Evolutionary conservation across 2,329 filamentous ascomycete genomes (phyloP), one percentile per base, ranked within the genome.

Genomic region (Scopulariopsis brevicaulis): DNA sequence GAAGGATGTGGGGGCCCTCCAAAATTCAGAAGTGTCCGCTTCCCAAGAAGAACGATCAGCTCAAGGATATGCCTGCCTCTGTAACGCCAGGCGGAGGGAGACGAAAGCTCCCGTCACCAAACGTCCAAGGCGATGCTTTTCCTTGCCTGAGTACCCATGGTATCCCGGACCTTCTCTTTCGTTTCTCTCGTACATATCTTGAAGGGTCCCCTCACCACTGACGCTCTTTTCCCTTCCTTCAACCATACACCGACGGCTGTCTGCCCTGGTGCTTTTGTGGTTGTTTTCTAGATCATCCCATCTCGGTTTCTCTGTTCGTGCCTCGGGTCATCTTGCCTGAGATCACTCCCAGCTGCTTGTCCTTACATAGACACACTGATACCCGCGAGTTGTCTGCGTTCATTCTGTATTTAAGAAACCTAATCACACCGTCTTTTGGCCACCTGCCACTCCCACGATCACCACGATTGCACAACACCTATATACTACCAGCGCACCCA

Each of bases 341-440:
- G 28, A 58, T 12, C 28, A 32, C 22, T 15, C 25, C 53, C 50
- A 54, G 56, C 48, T 53, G 51, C 51, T 51, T 20, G 51, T 37
- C 56, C 56, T 58, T 58, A 50, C 51, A 22, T 58, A 54, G 52
- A 43, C 56, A 54, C 35, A 54, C 51, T 46, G 12, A 25, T 51
- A 24, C 35, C 35, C 35, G 35, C 56, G 34, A 8, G 48, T 50
- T 20, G 52, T 54, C 56, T 58, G 56, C 37, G 56, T 58, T 51
- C 56, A 58, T n/a, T 58, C 56, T 48, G 48, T 58, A 20, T 18
- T 48, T 34, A 61, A 59, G 65, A 71, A 68, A 65, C 67, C 66
- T 69, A 57, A 32, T 65, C 58, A 63, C 63, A 69, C 70, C 69
- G 68, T 72, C 59, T 20, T 60, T 60, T 37, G 59, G 56, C 56